Evolutionary conservation across 352 stramenopile species (phyloP), one percentile per base, ranked within the genome.

Genomic region (Phytophthora citrophthora): DNA sequence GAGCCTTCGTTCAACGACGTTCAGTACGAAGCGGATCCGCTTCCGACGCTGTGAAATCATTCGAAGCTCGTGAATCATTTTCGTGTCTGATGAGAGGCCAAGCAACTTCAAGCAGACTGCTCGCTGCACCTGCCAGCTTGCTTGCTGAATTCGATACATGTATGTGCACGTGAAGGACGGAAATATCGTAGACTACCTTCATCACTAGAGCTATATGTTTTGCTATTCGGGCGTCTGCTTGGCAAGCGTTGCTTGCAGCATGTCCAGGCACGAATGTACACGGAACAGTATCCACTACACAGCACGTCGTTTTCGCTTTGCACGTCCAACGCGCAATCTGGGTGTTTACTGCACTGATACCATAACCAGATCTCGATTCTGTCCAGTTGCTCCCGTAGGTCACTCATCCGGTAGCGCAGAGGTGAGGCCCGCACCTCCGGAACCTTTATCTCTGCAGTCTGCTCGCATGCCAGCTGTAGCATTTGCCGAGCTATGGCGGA

Each of bases 401-500:
- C 48, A 43, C 7, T 36, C 45, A 40, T 39, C 26, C 34, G 4
- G 39, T n/a, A 40, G n/a, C 20, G 59, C 50, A 67, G 44, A 67
- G 59, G 59, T 27, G 45, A 10, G 20, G 50, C 9, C n/a, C 23
- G 60, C 61, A 69, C 54, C 61, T 69, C 61, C 61, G 61, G 61
- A 69, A 69, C 46, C 31, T 20, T 48, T 38, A 63, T 62, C 60
- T 27, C 29, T 36, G 18, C 52, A 62, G 60, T 63, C 60, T 64
- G 45, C 45, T 59, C 38, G 53, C 13, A 41, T 5, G 16, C 61
- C 61, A 69, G 61, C 61, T 64, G 61, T 56, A 31, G 9, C 51
- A 49, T 32, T 20, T 45, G 31, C 27, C 9, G 31, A 47, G 31
- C 34, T 15, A n/a, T 26, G 10, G 36, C 26, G 29, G 29, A 32